Evolutionary conservation across 805 yeast species (phyloP).

Genomic region (Kluyveromyces wickerhamii): DNA sequence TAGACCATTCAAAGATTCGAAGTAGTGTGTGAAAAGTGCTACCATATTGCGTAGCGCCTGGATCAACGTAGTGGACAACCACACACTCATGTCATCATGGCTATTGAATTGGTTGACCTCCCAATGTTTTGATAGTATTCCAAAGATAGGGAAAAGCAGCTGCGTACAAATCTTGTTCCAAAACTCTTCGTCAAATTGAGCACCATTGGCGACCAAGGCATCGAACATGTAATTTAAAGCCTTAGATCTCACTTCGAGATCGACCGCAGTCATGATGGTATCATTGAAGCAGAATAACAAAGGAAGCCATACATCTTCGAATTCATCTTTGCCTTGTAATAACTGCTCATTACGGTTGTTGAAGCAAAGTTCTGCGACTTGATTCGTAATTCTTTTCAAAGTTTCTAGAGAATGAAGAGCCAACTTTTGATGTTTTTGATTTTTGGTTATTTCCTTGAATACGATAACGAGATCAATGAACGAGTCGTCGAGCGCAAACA

Average conservation of each 20-base stretch:
- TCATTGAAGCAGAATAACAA: conserved; percentile 78
- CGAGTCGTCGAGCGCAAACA: conserved; percentile 60
- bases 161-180: conserved; percentile 80
- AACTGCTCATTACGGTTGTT: conserved; percentile 16
- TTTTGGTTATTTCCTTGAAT: conserved; percentile 75
- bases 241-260: conserved; percentile 85
- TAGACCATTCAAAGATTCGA: conserved; percentile 64
- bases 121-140: conserved; percentile 69
- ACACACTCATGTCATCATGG: conserved; percentile 83
- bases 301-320: conserved; percentile 74
- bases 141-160: conserved; percentile 84
- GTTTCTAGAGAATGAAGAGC: conserved; percentile 77
- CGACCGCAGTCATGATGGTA: conserved; percentile 88
- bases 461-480: conserved; percentile 60
- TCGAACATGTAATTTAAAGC: conserved; percentile 82
- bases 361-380: conserved; percentile 42
- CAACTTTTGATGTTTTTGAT: conserved; percentile 69
- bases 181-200: conserved; percentile 59
- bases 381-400: conserved; percentile 52
- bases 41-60: conserved; percentile 90
- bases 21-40: conserved; percentile 73
- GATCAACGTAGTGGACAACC: conserved; percentile 94
- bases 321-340: conserved; percentile 34
- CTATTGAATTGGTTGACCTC: conserved; percentile 56
- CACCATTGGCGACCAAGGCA: conserved; percentile 70